Evolutionary conservation across 176 grass and related monocot species (phyloP).

Genomic region (Puccinellia tenuiflora): DNA sequence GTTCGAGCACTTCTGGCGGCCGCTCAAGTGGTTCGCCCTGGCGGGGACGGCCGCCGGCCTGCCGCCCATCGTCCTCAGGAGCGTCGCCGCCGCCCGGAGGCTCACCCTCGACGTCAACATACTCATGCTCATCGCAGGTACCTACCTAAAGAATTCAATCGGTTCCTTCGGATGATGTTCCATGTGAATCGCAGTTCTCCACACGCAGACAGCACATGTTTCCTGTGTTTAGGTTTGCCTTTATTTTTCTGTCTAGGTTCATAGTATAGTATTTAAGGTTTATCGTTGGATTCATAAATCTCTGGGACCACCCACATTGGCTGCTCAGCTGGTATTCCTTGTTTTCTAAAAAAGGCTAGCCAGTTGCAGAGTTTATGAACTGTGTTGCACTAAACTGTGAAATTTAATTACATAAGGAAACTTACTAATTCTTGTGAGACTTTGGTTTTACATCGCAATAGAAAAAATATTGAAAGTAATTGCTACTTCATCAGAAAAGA

Average conservation of each 20-base stretch:
- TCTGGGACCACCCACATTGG: neutral
- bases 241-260: neutral
- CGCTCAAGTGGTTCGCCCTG: slow-evolving; percentile 70
- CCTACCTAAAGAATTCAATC: neutral
- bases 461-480: neutral
- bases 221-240: neutral
- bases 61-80: slow-evolving; percentile 42
- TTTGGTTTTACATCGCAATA: neutral
- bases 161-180: neutral
- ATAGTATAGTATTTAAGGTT: neutral
- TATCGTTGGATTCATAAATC: neutral
- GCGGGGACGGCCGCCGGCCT: slow-evolving; percentile 39
- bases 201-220: neutral
- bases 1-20: slow-evolving; percentile 75
- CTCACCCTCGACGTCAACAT: slow-evolving; percentile 89
- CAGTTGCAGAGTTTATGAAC: neutral
- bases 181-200: neutral
- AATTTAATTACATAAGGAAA: neutral
- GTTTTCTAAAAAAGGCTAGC: neutral
- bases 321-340: neutral
- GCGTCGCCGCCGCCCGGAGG: slow-evolving; percentile 51
- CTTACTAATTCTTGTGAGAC: neutral
- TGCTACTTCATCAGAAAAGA: neutral
- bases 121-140: slow-evolving; percentile 97
- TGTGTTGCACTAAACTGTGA: neutral